These are phyloP conservation scores for Alternaria infectoria DNA, from an alignment of 2,329 filamentous ascomycete species.

Conservation along the genomic window DNA sequence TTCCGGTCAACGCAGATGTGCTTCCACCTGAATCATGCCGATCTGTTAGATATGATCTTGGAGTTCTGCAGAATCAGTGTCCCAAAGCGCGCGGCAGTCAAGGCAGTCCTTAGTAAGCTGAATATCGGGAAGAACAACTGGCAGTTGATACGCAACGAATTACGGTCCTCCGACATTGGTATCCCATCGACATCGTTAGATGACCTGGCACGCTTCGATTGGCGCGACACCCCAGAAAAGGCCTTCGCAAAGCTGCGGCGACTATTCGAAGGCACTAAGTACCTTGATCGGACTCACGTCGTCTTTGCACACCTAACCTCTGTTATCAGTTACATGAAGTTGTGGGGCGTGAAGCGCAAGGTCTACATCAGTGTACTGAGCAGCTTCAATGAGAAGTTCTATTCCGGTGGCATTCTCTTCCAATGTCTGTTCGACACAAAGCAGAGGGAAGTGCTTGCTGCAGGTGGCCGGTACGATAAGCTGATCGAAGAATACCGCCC, in stretches of 20 bases:
- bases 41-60: conserved; percentile 85
- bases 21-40: conserved; percentile 88
- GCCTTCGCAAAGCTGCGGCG: conserved; percentile 68
- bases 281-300: conserved; percentile 57
- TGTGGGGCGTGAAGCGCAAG: conserved; percentile 76
- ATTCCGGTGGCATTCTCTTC: conserved; percentile 79
- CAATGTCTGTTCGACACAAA: conserved; percentile 89
- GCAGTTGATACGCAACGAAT: conserved; percentile 80
- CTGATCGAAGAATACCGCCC: conserved; percentile 84
- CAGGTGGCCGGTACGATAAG: conserved; percentile 90
- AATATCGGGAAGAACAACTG: conserved; percentile 83
- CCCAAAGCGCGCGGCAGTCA: conserved; percentile 71
- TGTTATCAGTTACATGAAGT: conserved; percentile 76
- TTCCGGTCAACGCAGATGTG: conserved; percentile 76
- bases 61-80: conserved; percentile 82
- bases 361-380: conserved; percentile 84
- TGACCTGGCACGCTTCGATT: conserved; percentile 89
- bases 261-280: conserved; percentile 62
- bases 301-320: conserved; percentile 79
- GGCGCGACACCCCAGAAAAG: conserved; percentile 77
- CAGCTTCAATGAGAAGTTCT: conserved; percentile 92
- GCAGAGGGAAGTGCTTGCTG: conserved; percentile 82
- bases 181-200: conserved; percentile 89
- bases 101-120: conserved; percentile 84
- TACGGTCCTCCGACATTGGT: conserved; percentile 80